These are phyloP conservation scores for Tulasnella sp. DNA, from an alignment of 768 basidiomycete species.

Conservation along the genomic window DNA sequence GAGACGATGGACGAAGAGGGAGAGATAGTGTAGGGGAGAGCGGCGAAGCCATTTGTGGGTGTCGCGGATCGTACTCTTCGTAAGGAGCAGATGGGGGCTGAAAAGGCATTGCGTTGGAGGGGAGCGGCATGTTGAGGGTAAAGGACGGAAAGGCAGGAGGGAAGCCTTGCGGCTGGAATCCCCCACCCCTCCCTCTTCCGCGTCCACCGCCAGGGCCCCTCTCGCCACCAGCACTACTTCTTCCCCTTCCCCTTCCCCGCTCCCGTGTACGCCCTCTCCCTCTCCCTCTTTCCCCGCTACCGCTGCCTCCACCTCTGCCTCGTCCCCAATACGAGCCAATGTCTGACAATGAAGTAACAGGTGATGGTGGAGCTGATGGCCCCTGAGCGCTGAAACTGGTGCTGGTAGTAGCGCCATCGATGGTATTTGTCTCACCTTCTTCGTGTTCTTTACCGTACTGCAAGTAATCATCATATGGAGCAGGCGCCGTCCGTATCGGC, in stretches of 20 bases:
- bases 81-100: neutral
- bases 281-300: slow-evolving; percentile 18
- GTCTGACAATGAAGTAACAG: neutral
- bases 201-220: neutral
- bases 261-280: slow-evolving; percentile 21
- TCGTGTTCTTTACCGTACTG: neutral
- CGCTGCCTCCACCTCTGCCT: neutral
- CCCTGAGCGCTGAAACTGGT: too few species aligned
- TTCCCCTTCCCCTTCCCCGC: slow-evolving; percentile 24
- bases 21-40: neutral
- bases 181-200: slow-evolving; percentile 1
- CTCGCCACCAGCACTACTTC: slow-evolving; percentile 22
- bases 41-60: neutral
- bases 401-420: neutral
- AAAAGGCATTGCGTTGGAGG: neutral
- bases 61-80: slow-evolving; percentile 27
- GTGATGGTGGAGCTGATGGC: too few species aligned
- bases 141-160: neutral
- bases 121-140: neutral
- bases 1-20: slow-evolving; percentile 28
- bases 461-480: slow-evolving; percentile 55
- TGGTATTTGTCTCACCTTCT: neutral
- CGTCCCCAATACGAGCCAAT: neutral
- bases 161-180: neutral
- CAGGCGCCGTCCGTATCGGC: slow-evolving; percentile 51